Percentiles rank a stretch among this genome's conserved stretches.
Evolutionary conservation across 352 stramenopile species (phyloP).

Genomic region (Phytophthora sojae): DNA sequence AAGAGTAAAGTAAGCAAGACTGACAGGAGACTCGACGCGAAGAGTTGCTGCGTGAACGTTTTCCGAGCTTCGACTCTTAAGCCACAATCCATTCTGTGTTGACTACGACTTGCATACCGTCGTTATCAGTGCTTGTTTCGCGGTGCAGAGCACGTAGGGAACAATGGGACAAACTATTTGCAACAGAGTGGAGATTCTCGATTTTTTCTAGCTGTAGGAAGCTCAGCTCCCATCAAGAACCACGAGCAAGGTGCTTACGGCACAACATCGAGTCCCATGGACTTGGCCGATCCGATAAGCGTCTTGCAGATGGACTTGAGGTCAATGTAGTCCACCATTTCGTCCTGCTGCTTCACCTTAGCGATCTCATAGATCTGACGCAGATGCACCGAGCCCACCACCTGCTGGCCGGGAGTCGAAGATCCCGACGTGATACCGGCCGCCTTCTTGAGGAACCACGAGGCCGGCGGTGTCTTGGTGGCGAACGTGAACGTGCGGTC

Average conservation of each 20-base stretch:
- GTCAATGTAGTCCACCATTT: conserved; percentile 93
- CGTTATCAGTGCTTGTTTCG: not conserved
- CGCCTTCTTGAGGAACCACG: conserved; percentile 94
- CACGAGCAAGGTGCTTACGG: conserved; percentile 36
- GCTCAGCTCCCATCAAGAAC: conserved; percentile 5
- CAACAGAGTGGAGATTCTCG: conserved; percentile 28
- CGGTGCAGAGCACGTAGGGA: not conserved
- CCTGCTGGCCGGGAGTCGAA: conserved; percentile 73
- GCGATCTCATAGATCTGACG: conserved; percentile 99
- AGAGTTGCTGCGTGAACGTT: conserved; percentile 16
- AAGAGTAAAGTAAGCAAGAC: conserved; percentile 35
- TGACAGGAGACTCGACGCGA: conserved; percentile 17
- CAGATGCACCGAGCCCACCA: conserved; percentile 89
- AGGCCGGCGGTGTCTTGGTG: conserved; percentile 95
- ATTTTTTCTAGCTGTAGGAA: conserved; percentile 28
- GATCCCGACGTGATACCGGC: conserved; percentile 88
- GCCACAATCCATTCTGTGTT: conserved; percentile 23
- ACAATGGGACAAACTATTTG: conserved; percentile 11
- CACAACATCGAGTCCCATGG: conserved; percentile 92
- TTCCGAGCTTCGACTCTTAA: conserved; percentile 25
- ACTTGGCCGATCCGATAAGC: conserved; percentile 93
- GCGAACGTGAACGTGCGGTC: conserved; percentile 98
- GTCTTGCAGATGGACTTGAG: conserved; percentile 93
- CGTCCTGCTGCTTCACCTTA: conserved; percentile 96
- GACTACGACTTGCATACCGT: not conserved